A percentile compares a stretch with the other conserved stretches of the same genome.
These are phyloP conservation scores for Plasmodium blacklocki DNA, from an alignment of 169 alveolate genomes.

Conservation along the genomic window DNA sequence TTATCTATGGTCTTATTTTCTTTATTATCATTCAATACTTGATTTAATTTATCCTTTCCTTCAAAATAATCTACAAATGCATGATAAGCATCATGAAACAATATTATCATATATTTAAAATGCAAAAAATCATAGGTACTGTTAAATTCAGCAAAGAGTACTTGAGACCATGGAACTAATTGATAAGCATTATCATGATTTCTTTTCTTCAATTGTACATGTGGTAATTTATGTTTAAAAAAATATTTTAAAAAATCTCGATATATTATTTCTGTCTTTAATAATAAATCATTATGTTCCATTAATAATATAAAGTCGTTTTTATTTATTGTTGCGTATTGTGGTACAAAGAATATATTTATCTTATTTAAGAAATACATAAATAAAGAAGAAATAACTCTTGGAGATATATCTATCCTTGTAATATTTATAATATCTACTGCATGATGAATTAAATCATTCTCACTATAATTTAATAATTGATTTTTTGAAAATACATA, in stretches of 20 bases:
- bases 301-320: not conserved
- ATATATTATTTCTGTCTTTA: slow-evolving; percentile 11
- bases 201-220: not conserved
- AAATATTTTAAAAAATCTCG: slow-evolving; percentile 24
- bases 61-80: slow-evolving; percentile 5
- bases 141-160: slow-evolving; percentile 3
- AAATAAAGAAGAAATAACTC: slow-evolving; percentile 22
- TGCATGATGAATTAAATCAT: slow-evolving; percentile 25
- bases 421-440: slow-evolving; percentile 43
- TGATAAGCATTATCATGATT: slow-evolving; percentile 1
- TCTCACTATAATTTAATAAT: slow-evolving; percentile 33
- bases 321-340: slow-evolving; percentile 12
- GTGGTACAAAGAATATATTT: slow-evolving; percentile 30
- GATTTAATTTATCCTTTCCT: slow-evolving; percentile 4
- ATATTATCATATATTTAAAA: slow-evolving; percentile 31
- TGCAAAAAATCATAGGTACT: slow-evolving; percentile 47
- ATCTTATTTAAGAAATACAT: slow-evolving; percentile 25
- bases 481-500: slow-evolving; percentile 31
- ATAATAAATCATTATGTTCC: slow-evolving; percentile 47
- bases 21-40: slow-evolving; percentile 2
- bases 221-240: not conserved
- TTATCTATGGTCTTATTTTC: not conserved
- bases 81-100: slow-evolving; percentile 11
- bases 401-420: slow-evolving; percentile 40
- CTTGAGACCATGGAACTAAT: slow-evolving; percentile 31